Percentiles rank a stretch among this genome's conserved stretches.
Evolutionary conservation across 2,329 filamentous ascomycete species (phyloP).

Genomic region (Talaromyces sp.): DNA sequence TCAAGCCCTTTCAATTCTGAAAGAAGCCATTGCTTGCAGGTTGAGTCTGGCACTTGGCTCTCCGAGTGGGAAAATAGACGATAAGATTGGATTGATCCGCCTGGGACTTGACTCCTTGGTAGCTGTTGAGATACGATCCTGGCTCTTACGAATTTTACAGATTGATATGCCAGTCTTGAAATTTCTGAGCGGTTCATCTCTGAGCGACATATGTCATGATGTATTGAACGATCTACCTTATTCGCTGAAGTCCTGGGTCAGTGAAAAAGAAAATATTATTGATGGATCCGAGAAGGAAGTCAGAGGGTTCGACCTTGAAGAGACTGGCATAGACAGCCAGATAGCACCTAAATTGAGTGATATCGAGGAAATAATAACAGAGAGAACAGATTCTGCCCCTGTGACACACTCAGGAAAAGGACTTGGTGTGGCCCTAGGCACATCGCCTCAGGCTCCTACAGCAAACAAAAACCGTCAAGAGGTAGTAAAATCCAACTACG

Average conservation of each 20-base stretch:
- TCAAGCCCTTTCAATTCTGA: not conserved
- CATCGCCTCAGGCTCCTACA: conserved; percentile 19
- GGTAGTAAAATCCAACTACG: conserved; percentile 24
- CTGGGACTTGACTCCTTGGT: conserved; percentile 24
- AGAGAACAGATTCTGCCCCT: not conserved
- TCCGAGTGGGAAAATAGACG: not conserved
- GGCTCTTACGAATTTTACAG: conserved; percentile 47
- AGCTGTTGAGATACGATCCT: conserved; percentile 24
- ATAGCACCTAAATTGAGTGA: not conserved
- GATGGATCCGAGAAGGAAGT: not conserved
- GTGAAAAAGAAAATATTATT: not conserved
- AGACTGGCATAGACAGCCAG: not conserved
- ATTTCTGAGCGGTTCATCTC: conserved; percentile 37
- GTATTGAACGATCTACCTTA: conserved; percentile 4
- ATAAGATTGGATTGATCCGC: conserved; percentile 17
- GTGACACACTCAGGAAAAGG: not conserved
- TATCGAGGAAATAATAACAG: not conserved
- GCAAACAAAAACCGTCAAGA: not conserved
- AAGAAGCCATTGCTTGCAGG: not conserved
- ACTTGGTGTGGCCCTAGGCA: conserved; percentile 14
- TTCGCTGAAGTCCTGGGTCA: not conserved
- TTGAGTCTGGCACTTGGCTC: conserved; percentile 6
- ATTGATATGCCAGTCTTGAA: conserved; percentile 48
- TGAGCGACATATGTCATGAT: conserved; percentile 23
- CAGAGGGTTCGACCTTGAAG: not conserved